These are phyloP conservation scores for Fusarium tupiense DNA, from an alignment of 2,329 filamentous ascomycete genomes.

Conservation along the genomic window DNA sequence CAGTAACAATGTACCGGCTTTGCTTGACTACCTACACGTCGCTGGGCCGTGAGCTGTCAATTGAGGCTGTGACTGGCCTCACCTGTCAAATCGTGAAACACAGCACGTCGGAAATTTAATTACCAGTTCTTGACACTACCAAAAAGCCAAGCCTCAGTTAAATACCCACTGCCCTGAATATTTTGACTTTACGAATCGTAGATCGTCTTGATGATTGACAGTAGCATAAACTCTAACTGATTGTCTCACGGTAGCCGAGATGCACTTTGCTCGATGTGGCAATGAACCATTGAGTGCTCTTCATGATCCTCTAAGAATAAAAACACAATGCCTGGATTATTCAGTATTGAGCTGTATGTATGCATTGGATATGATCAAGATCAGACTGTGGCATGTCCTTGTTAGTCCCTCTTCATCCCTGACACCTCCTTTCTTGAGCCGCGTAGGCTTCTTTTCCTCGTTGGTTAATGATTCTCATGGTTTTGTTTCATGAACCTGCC, in stretches of 20 bases:
- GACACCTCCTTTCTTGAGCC: conserved; percentile 34
- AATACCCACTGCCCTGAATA: not conserved
- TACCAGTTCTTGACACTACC: not conserved
- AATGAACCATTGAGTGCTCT: not conserved
- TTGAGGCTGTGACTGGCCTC: conserved; percentile 5
- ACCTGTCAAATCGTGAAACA: not conserved
- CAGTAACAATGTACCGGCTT: not conserved
- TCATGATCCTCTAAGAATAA: not conserved
- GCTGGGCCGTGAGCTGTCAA: not conserved
- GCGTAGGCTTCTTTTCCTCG: conserved; percentile 20
- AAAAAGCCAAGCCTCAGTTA: not conserved
- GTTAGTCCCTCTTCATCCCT: conserved; percentile 5
- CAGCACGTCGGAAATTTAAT: not conserved
- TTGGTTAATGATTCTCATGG: conserved; percentile 28
- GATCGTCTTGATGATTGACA: not conserved
- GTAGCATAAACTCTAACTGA: not conserved
- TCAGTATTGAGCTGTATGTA: not conserved
- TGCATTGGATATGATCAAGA: not conserved
- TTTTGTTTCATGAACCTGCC: conserved; percentile 33
- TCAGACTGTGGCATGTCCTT: not conserved
- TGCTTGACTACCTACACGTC: not conserved
- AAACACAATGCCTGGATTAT: not conserved
- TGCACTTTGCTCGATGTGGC: conserved; percentile 3
- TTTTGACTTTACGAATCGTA: not conserved
- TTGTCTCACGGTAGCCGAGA: not conserved